Percentiles rank a stretch among this genome's conserved stretches.
These are phyloP conservation scores for Hypoxylon sp. DNA, from an alignment of 2,329 filamentous ascomycete species.

Conservation along the genomic window DNA sequence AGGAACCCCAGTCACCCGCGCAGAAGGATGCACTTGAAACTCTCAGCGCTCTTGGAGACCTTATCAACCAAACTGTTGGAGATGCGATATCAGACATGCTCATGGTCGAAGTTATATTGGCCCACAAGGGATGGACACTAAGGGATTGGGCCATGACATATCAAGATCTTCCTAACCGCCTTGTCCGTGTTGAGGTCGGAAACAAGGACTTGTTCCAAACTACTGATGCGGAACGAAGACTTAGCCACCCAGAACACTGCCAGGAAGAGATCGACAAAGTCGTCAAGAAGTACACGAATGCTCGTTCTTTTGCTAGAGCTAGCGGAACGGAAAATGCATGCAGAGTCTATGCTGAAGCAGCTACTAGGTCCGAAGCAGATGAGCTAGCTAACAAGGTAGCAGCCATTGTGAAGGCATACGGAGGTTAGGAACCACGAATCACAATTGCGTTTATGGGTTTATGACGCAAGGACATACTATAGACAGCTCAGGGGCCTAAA, in stretches of 20 bases:
- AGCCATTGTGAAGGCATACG: slow-evolving; percentile 77
- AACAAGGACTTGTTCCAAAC: slow-evolving; percentile 91
- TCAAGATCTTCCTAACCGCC: slow-evolving; percentile 91
- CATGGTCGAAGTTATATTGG: slow-evolving; percentile 94
- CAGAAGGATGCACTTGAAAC: slow-evolving; percentile 91
- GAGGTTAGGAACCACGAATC: slow-evolving; percentile 45
- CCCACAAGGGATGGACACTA: slow-evolving; percentile 92
- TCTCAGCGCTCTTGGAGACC: slow-evolving; percentile 84
- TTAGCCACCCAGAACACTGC: slow-evolving; percentile 82
- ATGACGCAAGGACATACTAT: slow-evolving; percentile 21
- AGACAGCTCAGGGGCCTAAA: slow-evolving; percentile 30
- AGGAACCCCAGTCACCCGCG: slow-evolving; percentile 89
- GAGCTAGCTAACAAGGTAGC: slow-evolving; percentile 89
- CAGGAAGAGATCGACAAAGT: slow-evolving; percentile 89
- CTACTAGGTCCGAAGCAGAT: slow-evolving; percentile 88
- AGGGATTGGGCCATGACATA: slow-evolving; percentile 95
- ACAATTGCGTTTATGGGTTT: slow-evolving; percentile 12
- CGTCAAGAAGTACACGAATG: slow-evolving; percentile 91
- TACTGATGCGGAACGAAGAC: slow-evolving; percentile 90
- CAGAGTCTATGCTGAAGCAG: slow-evolving; percentile 95
- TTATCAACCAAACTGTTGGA: slow-evolving; percentile 98
- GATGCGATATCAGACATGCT: slow-evolving; percentile 97
- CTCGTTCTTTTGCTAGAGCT: slow-evolving; percentile 90
- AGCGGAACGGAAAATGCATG: slow-evolving; percentile 97
- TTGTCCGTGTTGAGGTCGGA: slow-evolving; percentile 91